phyloP scores from a whole-genome alignment of 257 asterid species.

The Echites panduratus region DNA sequence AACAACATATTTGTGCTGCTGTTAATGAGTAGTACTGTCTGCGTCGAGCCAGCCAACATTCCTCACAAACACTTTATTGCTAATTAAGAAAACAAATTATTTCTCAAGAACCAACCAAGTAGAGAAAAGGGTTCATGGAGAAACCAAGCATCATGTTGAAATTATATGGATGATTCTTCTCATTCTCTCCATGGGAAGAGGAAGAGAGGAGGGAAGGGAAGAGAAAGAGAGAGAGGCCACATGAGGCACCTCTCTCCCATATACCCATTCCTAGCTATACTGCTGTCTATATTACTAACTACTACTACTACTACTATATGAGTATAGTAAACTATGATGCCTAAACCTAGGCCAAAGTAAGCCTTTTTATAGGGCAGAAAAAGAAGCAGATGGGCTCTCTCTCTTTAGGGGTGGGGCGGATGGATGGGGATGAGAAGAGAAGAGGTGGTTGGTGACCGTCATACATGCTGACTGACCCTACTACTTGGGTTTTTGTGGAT shows the following conservation, averaged over 20 bases:
- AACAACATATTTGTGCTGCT: neutral
- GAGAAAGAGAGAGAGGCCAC: neutral
- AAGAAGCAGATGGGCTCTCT: neutral
- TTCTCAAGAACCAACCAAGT: too few species aligned
- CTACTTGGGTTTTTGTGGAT: conserved; percentile 1
- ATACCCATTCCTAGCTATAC: neutral
- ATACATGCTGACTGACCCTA: neutral
- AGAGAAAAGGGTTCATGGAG: too few species aligned
- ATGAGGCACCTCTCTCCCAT: neutral
- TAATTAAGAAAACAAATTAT: neutral
- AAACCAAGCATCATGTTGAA: too few species aligned
- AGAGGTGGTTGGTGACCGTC: conserved; percentile 12
- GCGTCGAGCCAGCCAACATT: conserved; percentile 79
- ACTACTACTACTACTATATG: neutral
- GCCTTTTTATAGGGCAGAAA: conserved; percentile 10
- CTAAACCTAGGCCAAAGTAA: neutral
- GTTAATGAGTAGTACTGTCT: conserved; percentile 4
- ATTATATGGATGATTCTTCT: too few species aligned
- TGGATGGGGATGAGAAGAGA: neutral
- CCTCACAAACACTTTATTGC: conserved; percentile 54
- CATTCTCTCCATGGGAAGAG: too few species aligned
- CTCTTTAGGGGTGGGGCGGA: neutral
- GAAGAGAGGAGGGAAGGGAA: neutral
- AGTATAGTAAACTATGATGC: neutral
- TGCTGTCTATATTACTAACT: too few species aligned